A percentile compares a stretch with the other conserved stretches of the same genome.
Evolutionary conservation across 352 stramenopile species (phyloP).

Genomic region (Globisporangium orthogonon): DNA sequence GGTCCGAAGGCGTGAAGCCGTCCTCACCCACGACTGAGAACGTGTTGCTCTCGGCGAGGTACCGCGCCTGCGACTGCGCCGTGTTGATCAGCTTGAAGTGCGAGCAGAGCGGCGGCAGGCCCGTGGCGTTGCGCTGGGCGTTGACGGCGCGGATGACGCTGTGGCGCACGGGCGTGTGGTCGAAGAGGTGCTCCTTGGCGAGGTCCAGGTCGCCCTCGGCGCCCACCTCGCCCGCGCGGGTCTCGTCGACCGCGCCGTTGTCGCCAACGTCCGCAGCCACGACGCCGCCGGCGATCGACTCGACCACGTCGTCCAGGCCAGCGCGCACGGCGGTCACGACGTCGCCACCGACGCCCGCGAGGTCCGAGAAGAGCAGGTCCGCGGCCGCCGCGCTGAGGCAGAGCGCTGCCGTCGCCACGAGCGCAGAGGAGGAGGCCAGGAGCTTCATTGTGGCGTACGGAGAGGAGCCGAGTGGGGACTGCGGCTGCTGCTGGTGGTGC

Average conservation of each 20-base stretch:
- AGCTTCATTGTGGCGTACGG: too few species aligned
- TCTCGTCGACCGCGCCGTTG: neutral
- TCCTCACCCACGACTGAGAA: conserved; percentile 13
- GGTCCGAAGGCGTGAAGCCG: conserved; percentile 16
- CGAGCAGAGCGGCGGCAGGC: conserved; percentile 2
- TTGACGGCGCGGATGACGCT: neutral
- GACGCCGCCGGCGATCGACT: neutral
- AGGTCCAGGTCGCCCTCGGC: neutral
- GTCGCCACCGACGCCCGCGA: neutral
- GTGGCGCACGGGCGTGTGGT: neutral
- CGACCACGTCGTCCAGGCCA: neutral
- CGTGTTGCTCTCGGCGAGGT: conserved; percentile 15
- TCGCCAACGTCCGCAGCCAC: neutral
- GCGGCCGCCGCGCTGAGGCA: too few species aligned
- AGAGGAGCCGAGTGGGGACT: too few species aligned
- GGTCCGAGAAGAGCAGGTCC: neutral
- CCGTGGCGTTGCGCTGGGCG: neutral
- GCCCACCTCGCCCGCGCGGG: neutral
- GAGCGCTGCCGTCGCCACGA: too few species aligned
- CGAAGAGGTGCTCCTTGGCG: conserved; percentile 1
- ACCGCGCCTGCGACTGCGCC: conserved; percentile 17
- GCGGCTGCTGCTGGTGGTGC: too few species aligned
- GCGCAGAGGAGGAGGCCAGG: too few species aligned
- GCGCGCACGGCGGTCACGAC: neutral
- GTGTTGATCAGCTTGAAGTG: conserved; percentile 20